Evolutionary conservation across 108 stramenopile species (phyloP), one percentile per base, ranked within the genome.

Genomic region (Stephanodiscus triporus): DNA sequence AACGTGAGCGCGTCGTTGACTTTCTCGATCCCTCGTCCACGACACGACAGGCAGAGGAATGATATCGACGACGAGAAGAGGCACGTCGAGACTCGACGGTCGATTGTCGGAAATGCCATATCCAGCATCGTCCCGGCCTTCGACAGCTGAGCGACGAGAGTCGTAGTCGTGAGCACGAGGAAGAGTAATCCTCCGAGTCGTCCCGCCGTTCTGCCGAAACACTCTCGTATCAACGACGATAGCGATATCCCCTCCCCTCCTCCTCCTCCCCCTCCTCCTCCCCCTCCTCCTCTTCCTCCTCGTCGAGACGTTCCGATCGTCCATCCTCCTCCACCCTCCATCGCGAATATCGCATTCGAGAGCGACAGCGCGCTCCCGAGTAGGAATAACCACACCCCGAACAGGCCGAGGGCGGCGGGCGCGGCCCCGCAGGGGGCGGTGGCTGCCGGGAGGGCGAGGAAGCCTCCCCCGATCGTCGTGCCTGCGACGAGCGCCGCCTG

Each of bases 401-500:
- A 16, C 47, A 77, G 40, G n/a, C 76, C 76, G 13, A 77, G 7
- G 20, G 70, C 70, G 9, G 76, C 62, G 9, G 76, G 76, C 9
- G 22, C 70, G 24, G 51, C 49, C 13, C 76, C 76, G 22, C 70
- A 71, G 20, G 76, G 76, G 23, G 76, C 61, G 2, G 76, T 77
- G 19, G 71, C 76, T 2, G 70, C 63, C 1, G 76, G 76, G 2
- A 77, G 70, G 14, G 76, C 76, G 2, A 77, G 63, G 36, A 77
- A 77, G 16, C 76, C 76, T 38, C 76, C 76, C 17, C 66, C 74
- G 14, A 77, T 63, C 20, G 76, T 64, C 26, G 76, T 77, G n/a
- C 76, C 76, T 32, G 76, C 76, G 27, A 77, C 72, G 2, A 77
- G 58, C 0, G 75, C 75, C 30, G 75, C 75, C 54, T 75, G 75